Evolutionary conservation across 106 monocot genomes (phyloP).

Genomic region (Platanthera zijinensis): DNA sequence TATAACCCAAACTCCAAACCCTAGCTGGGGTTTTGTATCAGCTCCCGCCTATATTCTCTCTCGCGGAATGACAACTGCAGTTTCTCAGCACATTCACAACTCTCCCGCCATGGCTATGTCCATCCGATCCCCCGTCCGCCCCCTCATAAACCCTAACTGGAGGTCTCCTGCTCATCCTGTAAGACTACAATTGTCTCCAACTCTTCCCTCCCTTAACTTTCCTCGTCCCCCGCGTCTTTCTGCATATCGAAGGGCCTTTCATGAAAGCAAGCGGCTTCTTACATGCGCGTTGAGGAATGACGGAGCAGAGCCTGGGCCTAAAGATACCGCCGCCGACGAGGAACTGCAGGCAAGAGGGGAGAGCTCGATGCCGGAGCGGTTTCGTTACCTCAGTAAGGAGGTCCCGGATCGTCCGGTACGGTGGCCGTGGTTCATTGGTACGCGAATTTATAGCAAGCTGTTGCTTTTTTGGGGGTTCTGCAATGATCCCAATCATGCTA

Average conservation of each 20-base stretch:
- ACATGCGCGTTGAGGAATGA: conserved; percentile 2
- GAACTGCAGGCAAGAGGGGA: conserved; percentile 19
- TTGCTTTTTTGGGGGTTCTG: not conserved
- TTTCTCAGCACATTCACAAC: not conserved
- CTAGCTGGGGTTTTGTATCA: not conserved
- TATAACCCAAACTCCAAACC: not conserved
- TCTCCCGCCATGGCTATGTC: conserved; percentile 22
- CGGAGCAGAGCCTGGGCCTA: not conserved
- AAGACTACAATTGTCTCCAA: not conserved
- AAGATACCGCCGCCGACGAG: conserved; percentile 3
- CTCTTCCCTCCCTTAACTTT: not conserved
- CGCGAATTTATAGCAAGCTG: not conserved
- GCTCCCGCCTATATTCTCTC: not conserved
- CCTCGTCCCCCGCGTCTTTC: not conserved
- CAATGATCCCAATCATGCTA: not conserved
- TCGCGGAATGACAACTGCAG: not conserved
- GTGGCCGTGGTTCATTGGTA: conserved; percentile 41
- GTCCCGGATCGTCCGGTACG: conserved; percentile 37
- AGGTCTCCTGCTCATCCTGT: conserved; percentile 2
- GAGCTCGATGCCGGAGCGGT: conserved; percentile 50
- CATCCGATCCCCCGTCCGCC: conserved; percentile 9
- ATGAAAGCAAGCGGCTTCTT: not conserved
- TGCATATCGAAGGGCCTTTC: not conserved
- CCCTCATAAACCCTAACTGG: conserved; percentile 11
- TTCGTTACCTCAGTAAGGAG: conserved; percentile 29